phyloP scores from a whole-genome alignment of 768 basidiomycete genomes.

The Naganishia vaughanmartiniae region DNA sequence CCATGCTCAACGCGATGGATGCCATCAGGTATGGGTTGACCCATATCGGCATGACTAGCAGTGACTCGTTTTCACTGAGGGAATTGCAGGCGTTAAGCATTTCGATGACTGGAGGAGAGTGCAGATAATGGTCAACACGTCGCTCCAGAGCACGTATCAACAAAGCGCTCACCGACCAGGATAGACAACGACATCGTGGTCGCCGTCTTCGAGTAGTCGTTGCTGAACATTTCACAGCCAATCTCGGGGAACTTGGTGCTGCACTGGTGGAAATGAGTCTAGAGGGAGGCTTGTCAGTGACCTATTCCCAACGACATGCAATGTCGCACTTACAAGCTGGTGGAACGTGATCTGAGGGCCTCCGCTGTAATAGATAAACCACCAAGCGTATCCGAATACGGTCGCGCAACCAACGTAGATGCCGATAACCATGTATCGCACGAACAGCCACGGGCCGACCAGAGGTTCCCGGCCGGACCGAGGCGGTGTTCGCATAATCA shows the following conservation, averaged over 20 bases:
- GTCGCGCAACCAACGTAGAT: slow-evolving; percentile 91
- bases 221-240: slow-evolving; percentile 93
- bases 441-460: slow-evolving; percentile 88
- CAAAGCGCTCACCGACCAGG: slow-evolving; percentile 62
- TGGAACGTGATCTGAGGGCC: slow-evolving; percentile 92
- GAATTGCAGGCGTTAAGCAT: slow-evolving; percentile 65
- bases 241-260: slow-evolving; percentile 76
- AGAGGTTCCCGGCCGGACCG: slow-evolving; percentile 85
- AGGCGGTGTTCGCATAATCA: slow-evolving; percentile 91
- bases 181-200: slow-evolving; percentile 97
- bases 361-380: slow-evolving; percentile 86
- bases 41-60: slow-evolving; percentile 86
- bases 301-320: neutral
- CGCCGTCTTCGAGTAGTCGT: slow-evolving; percentile 76
- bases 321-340: slow-evolving; percentile 69
- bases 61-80: slow-evolving; percentile 91
- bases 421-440: slow-evolving; percentile 91
- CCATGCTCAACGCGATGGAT: slow-evolving; percentile 87
- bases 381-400: slow-evolving; percentile 98
- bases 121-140: neutral
- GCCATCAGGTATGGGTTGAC: slow-evolving; percentile 88
- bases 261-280: slow-evolving; percentile 98
- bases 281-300: neutral
- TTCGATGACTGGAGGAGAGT: slow-evolving; percentile 40
- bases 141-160: neutral